Percentiles rank a stretch among this genome's conserved stretches.
Evolutionary conservation across 345 rosid species (phyloP).

Genomic region (Syzygium aqueum): DNA sequence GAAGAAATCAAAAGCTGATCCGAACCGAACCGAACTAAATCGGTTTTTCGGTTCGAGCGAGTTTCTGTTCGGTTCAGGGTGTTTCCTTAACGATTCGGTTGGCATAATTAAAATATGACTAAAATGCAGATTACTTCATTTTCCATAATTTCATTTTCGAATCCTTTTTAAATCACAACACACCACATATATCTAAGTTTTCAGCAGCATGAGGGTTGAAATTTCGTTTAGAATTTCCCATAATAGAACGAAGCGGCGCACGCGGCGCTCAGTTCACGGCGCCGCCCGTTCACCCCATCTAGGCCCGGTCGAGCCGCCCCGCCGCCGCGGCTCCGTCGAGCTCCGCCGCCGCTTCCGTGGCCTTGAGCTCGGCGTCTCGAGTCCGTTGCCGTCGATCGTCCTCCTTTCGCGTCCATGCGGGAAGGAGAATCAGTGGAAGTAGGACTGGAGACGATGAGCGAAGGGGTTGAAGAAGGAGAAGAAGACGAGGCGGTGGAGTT

Average conservation of each 20-base stretch:
- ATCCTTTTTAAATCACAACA: too few species aligned
- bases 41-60: too few species aligned
- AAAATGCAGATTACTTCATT: too few species aligned
- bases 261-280: neutral
- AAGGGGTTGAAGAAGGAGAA: slow-evolving; percentile 6
- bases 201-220: neutral
- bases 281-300: neutral
- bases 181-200: too few species aligned
- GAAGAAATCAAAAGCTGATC: too few species aligned
- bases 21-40: too few species aligned
- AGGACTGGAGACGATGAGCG: neutral
- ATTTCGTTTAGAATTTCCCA: neutral
- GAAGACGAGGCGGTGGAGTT: neutral
- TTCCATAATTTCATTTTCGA: too few species aligned
- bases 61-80: too few species aligned
- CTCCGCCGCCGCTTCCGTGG: neutral
- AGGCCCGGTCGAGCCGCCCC: neutral
- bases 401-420: neutral
- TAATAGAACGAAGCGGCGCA: too few species aligned
- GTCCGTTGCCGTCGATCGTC: neutral
- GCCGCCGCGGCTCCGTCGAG: neutral
- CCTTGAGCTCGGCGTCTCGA: neutral
- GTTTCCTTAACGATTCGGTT: too few species aligned
- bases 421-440: slow-evolving; percentile 5
- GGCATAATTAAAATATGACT: too few species aligned